phyloP scores from a whole-genome alignment of 179 eudicot species.

The Beta corolliflora region DNA sequence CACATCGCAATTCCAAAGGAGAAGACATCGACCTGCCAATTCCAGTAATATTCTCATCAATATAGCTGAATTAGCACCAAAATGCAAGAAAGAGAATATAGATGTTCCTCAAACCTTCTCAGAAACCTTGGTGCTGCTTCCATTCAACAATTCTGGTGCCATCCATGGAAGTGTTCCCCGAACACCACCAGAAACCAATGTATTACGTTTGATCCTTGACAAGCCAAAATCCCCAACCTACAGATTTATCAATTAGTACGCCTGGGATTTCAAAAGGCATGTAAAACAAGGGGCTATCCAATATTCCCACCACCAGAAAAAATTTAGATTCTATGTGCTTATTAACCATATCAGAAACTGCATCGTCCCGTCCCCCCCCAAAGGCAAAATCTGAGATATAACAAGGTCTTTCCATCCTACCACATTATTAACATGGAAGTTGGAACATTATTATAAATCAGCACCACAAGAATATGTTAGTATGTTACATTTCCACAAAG shows the following conservation, averaged over 20 bases:
- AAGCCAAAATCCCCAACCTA: slow-evolving; percentile 61
- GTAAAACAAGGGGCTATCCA: neutral
- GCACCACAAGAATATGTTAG: neutral
- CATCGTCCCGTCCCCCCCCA: neutral
- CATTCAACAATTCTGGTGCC: slow-evolving; percentile 62
- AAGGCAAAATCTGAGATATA: neutral
- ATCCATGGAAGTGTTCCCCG: slow-evolving; percentile 68
- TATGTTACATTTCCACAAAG: neutral
- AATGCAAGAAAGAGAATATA: neutral
- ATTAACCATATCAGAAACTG: neutral
- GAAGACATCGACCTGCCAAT: slow-evolving; percentile 91
- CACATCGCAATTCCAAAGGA: slow-evolving; percentile 94
- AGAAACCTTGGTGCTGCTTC: slow-evolving; percentile 55
- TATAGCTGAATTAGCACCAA: neutral
- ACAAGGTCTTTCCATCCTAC: neutral
- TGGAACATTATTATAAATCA: neutral
- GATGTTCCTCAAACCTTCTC: slow-evolving; percentile 45
- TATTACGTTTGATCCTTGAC: slow-evolving; percentile 56
- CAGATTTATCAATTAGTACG: slow-evolving; percentile 13
- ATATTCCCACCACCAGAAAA: neutral
- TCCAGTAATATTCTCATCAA: slow-evolving; percentile 18
- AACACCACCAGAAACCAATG: slow-evolving; percentile 59
- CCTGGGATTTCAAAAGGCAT: neutral
- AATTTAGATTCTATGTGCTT: neutral
- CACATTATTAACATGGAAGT: neutral